A percentile compares a stretch with the other conserved stretches of the same genome.
phyloP scores from a whole-genome alignment of 2,329 filamentous ascomycete species.

The Metarhizium robertsii region DNA sequence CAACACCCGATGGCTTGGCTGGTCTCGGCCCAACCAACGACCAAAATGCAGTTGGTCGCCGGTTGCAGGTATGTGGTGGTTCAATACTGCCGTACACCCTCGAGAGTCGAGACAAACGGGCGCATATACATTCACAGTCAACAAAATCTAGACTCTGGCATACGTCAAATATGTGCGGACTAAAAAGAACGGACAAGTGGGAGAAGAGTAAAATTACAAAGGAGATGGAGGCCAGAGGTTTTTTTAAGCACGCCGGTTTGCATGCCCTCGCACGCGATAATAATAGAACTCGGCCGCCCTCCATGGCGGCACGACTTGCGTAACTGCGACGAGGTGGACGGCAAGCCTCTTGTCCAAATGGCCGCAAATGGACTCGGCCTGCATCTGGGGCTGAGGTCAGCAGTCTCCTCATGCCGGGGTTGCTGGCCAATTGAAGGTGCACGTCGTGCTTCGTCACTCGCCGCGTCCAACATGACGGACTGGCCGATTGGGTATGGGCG shows the following conservation, averaged over 20 bases:
- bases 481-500: conserved; percentile 3
- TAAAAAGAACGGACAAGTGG: no score
- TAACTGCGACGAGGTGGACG: background rate
- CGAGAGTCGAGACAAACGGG: no score
- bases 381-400: conserved; percentile 5
- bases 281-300: no score
- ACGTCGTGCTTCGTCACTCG: background rate
- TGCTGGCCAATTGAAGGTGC: background rate
- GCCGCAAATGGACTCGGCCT: background rate
- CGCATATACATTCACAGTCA: no score
- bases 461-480: background rate
- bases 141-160: no score
- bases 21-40: background rate
- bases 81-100: no score
- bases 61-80: background rate
- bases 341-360: background rate
- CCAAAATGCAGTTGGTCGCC: background rate
- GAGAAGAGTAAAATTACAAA: no score
- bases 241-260: no score
- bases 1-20: background rate
- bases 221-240: no score
- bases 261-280: no score
- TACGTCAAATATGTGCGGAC: no score
- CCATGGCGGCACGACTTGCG: no score
- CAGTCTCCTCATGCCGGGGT: background rate